Conservation (phyloP, 768 basidiomycete species). For the Psilocybe subaeruginosa region DNA sequence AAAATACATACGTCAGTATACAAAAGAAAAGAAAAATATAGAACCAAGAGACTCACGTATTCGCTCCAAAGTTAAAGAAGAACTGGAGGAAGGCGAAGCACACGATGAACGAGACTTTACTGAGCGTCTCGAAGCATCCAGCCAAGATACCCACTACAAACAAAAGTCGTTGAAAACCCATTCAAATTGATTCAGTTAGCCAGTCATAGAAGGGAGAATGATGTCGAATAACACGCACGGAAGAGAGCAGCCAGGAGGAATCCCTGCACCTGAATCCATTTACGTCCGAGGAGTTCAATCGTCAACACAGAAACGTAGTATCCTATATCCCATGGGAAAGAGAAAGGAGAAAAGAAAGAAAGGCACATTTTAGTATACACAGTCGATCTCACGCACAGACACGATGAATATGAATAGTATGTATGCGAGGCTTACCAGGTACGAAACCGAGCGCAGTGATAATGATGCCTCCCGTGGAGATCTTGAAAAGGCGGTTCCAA, state of each 20-base stretch:
- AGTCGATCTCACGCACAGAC: too few relatives aligned
- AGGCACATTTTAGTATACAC: too few relatives aligned
- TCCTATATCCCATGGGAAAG: slow-evolving; percentile 34
- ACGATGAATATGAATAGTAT: not conserved
- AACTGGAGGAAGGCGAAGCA: slow-evolving; percentile 77
- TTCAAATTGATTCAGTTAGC: too few relatives aligned
- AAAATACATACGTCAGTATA: not conserved
- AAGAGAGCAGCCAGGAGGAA: slow-evolving; percentile 74
- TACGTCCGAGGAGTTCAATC: slow-evolving; percentile 75
- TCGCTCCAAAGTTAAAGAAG: slow-evolving; percentile 85
- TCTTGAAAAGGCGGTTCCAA: slow-evolving; percentile 69
- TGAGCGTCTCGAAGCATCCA: slow-evolving; percentile 58
- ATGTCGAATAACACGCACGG: slow-evolving; percentile 37
- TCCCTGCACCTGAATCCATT: slow-evolving; percentile 76
- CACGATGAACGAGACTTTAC: slow-evolving; percentile 66
- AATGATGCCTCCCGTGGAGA: slow-evolving; percentile 70
- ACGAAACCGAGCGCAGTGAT: slow-evolving; percentile 78
- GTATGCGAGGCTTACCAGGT: slow-evolving; percentile 47
- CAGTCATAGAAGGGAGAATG: not conserved
- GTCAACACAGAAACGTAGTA: slow-evolving; percentile 72
- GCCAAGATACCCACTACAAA: slow-evolving; percentile 67
- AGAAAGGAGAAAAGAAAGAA: not conserved
- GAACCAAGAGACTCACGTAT: slow-evolving; percentile 45
- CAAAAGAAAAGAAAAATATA: not conserved
- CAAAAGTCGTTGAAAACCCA: not conserved